Percentiles rank a stretch among this genome's conserved stretches.
These are phyloP conservation scores for Rhipidocladum racemiflorum DNA, from an alignment of 176 grass and related monocot species.

Conservation along the genomic window DNA sequence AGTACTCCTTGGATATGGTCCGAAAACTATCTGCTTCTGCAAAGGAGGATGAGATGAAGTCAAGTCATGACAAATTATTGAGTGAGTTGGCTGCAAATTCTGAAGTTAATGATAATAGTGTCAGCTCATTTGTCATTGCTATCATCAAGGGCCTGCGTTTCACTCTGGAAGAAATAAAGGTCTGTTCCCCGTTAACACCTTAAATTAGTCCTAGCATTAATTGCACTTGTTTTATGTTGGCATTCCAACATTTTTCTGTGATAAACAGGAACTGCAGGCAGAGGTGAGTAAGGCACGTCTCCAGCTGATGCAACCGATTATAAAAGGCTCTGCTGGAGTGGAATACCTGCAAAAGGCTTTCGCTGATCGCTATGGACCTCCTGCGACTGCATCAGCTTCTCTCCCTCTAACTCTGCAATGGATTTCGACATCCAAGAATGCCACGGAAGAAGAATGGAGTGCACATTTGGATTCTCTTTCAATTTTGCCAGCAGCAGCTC, in stretches of 20 bases:
- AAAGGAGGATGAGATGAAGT: slow-evolving; percentile 74
- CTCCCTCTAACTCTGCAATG: slow-evolving; percentile 55
- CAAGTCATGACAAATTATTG: slow-evolving; percentile 65
- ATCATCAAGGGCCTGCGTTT: slow-evolving; percentile 81
- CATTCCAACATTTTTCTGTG: slow-evolving; percentile 19
- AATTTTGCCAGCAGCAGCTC: slow-evolving; percentile 45
- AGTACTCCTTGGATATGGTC: slow-evolving; percentile 65
- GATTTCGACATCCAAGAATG: slow-evolving; percentile 42
- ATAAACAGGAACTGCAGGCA: slow-evolving; percentile 66
- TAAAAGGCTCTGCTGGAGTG: slow-evolving; percentile 76
- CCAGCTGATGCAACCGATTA: slow-evolving; percentile 68
- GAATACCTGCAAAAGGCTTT: slow-evolving; percentile 96
- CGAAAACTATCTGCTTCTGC: slow-evolving; percentile 63
- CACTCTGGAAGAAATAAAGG: slow-evolving; percentile 90
- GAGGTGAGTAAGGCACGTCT: slow-evolving; percentile 80
- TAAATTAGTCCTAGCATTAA: not conserved
- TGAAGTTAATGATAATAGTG: slow-evolving; percentile 39
- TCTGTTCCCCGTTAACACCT: slow-evolving; percentile 21
- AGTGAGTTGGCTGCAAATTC: slow-evolving; percentile 60
- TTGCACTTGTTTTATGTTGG: not conserved
- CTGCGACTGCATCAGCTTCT: slow-evolving; percentile 40
- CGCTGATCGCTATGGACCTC: slow-evolving; percentile 56
- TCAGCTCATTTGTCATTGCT: slow-evolving; percentile 62
- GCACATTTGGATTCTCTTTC: slow-evolving; percentile 53
- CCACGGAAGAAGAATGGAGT: slow-evolving; percentile 63